Percentiles rank a stretch among this genome's conserved stretches.
phyloP scores from a whole-genome alignment of 1,284 basidiomycete species.

The Pseudozyma tsukubaensis region DNA sequence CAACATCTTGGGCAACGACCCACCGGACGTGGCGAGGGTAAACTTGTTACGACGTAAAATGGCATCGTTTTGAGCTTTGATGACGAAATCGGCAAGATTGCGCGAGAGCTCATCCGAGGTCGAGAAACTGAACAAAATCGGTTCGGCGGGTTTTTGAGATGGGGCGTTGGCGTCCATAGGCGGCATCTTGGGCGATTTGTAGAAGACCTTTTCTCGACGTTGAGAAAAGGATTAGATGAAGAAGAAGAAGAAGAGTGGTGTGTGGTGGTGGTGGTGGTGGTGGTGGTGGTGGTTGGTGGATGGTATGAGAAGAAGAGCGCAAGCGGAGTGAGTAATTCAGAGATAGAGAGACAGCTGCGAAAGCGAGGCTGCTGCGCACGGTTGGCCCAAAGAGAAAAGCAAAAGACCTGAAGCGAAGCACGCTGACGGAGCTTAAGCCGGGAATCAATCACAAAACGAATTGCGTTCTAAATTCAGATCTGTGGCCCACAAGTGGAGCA shows the following conservation, averaged over 20 bases:
- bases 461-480: too few species aligned
- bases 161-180: constrained; percentile 55
- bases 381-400: too few species aligned
- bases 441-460: too few species aligned
- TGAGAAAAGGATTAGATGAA: not conserved
- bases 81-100: constrained; percentile 83
- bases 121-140: constrained; percentile 80
- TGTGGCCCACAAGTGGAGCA: too few species aligned
- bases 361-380: too few species aligned
- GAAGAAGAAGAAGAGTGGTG: not conserved
- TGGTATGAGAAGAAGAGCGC: not conserved
- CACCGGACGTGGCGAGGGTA: constrained; percentile 91
- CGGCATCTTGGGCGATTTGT: constrained; percentile 41
- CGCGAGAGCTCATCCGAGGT: constrained; percentile 71
- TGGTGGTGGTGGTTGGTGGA: not conserved
- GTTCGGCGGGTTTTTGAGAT: constrained; percentile 66
- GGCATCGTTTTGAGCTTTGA: constrained; percentile 89
- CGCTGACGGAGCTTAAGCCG: too few species aligned
- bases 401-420: too few species aligned
- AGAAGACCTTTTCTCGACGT: not conserved
- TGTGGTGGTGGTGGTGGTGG: not conserved
- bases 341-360: too few species aligned
- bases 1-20: constrained; percentile 88
- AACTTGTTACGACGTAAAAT: constrained; percentile 88
- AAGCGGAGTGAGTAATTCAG: not conserved